Evolutionary conservation across 2,329 filamentous ascomycete genomes (phyloP).

Genomic region (Fusarium liriodendri): DNA sequence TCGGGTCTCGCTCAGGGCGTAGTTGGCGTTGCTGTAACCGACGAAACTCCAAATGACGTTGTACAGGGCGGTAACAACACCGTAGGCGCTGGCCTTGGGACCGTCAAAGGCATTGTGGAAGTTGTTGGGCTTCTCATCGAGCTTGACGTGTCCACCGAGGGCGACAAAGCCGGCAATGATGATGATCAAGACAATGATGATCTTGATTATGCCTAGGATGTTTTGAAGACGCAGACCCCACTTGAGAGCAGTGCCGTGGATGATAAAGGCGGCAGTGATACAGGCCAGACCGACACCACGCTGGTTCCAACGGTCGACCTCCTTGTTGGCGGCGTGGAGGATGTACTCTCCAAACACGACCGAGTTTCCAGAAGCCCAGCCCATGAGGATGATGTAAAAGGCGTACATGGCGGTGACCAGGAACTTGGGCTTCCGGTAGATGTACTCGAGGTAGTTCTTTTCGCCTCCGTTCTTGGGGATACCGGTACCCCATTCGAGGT

Average conservation of each 20-base stretch:
- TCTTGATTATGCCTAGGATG: slow-evolving; percentile 72
- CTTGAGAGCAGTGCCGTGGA: slow-evolving; percentile 72
- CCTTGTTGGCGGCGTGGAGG: slow-evolving; percentile 70
- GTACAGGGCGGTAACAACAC: slow-evolving; percentile 76
- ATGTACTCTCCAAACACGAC: slow-evolving; percentile 79
- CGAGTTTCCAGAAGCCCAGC: slow-evolving; percentile 74
- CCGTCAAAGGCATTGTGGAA: slow-evolving; percentile 73
- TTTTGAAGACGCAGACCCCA: slow-evolving; percentile 78
- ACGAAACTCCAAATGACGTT: slow-evolving; percentile 79
- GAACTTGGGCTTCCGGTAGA: slow-evolving; percentile 70
- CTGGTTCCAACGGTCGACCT: slow-evolving; percentile 75
- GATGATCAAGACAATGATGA: slow-evolving; percentile 74
- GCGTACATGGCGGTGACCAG: slow-evolving; percentile 70
- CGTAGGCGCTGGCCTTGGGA: slow-evolving; percentile 74
- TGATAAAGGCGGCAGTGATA: slow-evolving; percentile 72
- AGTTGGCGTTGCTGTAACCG: slow-evolving; percentile 77
- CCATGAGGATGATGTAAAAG: slow-evolving; percentile 71
- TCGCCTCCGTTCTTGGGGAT: slow-evolving; percentile 74
- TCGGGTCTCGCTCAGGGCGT: slow-evolving; percentile 72
- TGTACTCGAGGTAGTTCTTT: slow-evolving; percentile 75
- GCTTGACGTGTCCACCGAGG: slow-evolving; percentile 69
- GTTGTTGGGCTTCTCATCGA: slow-evolving; percentile 70
- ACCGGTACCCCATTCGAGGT: slow-evolving; percentile 74
- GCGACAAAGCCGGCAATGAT: slow-evolving; percentile 71
- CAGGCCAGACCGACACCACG: slow-evolving; percentile 74